Base-by-base conservation (phyloP, 2,329 filamentous ascomycete species). In the Didymellaceae sp. region DNA sequence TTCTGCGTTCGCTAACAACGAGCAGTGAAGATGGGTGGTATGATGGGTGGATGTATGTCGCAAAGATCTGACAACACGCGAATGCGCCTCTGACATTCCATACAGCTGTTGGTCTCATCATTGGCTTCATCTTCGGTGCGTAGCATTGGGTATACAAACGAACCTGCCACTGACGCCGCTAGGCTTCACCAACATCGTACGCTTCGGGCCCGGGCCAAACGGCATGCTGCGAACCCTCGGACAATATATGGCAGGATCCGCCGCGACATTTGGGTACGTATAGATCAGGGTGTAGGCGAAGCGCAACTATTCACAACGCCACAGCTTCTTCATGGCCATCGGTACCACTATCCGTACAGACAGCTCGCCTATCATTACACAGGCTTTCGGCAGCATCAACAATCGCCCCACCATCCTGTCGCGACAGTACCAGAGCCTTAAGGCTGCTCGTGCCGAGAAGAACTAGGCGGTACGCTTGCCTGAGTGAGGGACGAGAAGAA, bases 111-210 rank as follows among this genome's bases (percentile, higher is more conserved):
- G 94, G 94, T 56, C 81, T 90, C 43, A 96, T 96, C 72, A 97
- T 99, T 77, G 94, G 94, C 59, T 97, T 99, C 80, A 95, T 99
- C 67, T 96, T 94, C 66, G 94, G 93, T 95, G 80, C 41, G 80
- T 24, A 17, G 30, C 35, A 26, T 11, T 26, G 6, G 4, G 8
- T 17, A 7, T 16, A 28, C 5, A 4, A 14, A 37, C 32, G n/a
- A 38, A 38, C 32, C 26, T n/a, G 61, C 10, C 21, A 14, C 65
- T 69, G 51, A 69, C 44, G 5, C 13, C 10, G 11, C 22, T 47
- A 96, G 91, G 91, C 72, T 90, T 89, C 42, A 90, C 95, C 65
- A 96, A 93, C 70, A 96, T 99, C 69, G 92, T 99, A 72, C 86
- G 94, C 75, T 96, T 93, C 70, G 94, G 94, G 51, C 91, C 93